Base-by-base conservation (phyloP, 257 asterid genomes). In the Fraxinus pennsylvanica region DNA sequence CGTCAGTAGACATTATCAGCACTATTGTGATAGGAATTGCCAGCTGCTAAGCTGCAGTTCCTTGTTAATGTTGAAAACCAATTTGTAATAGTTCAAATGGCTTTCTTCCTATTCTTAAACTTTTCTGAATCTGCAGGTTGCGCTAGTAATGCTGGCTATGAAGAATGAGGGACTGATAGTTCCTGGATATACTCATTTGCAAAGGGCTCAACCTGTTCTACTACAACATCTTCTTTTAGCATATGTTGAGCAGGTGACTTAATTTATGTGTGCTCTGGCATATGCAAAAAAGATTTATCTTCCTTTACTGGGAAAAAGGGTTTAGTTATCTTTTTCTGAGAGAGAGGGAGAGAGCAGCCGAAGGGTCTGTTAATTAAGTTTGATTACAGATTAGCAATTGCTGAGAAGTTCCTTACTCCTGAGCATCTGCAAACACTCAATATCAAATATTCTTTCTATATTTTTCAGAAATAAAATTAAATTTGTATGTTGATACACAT, bases 171-270 rank as follows among this genome's bases (percentile, higher is more conserved):
- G 87, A 32, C 86, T 95, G 74, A 95, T 95, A 77, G 96, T 95
- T 85, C 99, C 99, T 30, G 99, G 99, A 71, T 95, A 93, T 82
- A 95, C 99, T 75, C 99, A 95, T 89, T 72, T 95, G 89, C 99
- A 95, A 84, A 89, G 99, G 83, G 99, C 99, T 47, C 99, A 95
- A 57, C 99, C 99, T 75, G 91, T 95, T 86, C 92, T 95, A 77
- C 85, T 95, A 84, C 98, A 92, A 32, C 99, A 95, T 89, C 98
- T 90, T 89, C 94, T 95, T 85, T 84, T 95, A 81, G 97, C 97
- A 29, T 95, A 93, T 74, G 91, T 93, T 43, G 99, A 95, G 85
- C 96, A 93, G 97, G 99, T 94, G 32, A 43, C 81, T 79, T 81
- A 45, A 13, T 76, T 74, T 19, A 21, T 4, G 9, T 59, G 67